Evolutionary conservation across 306 rosid species (phyloP).

Genomic region (Pyrus pyrifolia): DNA sequence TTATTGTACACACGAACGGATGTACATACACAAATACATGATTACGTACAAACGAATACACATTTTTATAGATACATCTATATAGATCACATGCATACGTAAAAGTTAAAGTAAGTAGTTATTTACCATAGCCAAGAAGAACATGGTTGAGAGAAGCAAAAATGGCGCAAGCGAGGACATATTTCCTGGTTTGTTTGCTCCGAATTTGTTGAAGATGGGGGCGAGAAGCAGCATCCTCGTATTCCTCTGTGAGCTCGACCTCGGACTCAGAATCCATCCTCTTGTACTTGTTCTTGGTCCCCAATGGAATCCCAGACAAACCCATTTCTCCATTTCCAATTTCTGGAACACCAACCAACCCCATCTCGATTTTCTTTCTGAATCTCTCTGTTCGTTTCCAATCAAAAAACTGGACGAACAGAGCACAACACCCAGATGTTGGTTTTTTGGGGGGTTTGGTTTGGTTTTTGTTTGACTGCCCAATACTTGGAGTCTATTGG

Average conservation of each 20-base stretch:
- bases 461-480: slow-evolving; percentile 16
- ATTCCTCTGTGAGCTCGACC: slow-evolving; percentile 18
- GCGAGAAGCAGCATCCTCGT: slow-evolving; percentile 26
- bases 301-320: slow-evolving; percentile 56
- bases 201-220: slow-evolving; percentile 33
- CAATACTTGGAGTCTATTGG: slow-evolving; percentile 7
- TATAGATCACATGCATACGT: neutral
- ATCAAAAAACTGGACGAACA: neutral
- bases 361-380: slow-evolving; percentile 29
- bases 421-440: slow-evolving; percentile 10
- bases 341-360: slow-evolving; percentile 42
- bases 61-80: neutral
- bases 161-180: slow-evolving; percentile 78
- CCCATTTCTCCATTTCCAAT: slow-evolving; percentile 62
- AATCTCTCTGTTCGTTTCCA: neutral
- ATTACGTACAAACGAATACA: neutral
- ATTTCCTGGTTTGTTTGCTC: slow-evolving; percentile 45
- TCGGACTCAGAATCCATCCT: slow-evolving; percentile 57
- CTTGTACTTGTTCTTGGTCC: slow-evolving; percentile 66
- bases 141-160: slow-evolving; percentile 95
- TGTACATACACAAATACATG: neutral
- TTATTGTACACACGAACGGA: neutral
- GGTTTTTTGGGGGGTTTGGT: neutral
- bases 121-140: slow-evolving; percentile 86
- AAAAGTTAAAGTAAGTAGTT: slow-evolving; percentile 7